Evolutionary conservation across 305 asterid species (phyloP), one percentile per base, ranked within the genome.

Genomic region (Fraxinus albicans): DNA sequence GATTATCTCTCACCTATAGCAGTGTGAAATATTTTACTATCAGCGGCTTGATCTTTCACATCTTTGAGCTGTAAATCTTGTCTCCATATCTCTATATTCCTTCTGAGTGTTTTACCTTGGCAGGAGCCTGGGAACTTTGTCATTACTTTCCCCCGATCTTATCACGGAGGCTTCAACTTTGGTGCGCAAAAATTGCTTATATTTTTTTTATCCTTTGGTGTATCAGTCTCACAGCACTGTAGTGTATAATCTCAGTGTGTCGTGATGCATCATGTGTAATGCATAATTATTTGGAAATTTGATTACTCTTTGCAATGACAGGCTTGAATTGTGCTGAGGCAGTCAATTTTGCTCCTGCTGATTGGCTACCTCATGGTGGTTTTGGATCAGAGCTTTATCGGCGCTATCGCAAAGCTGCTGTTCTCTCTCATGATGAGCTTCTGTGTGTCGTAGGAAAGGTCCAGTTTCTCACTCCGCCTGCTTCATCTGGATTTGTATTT

Each of bases 261-360:
- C 47, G 47, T 63, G 33, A 10, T 35, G 73, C 74, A 81, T 76
- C 67, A 67, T 35, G 3, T 58, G 25, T 21, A 65, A 65, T 6
- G n/a, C 40, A 69, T 31, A 69, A 29, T 27, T 70, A 50, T 74
- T 76, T 84, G 83, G 85, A 33, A 55, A 29, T 81, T 80, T 73
- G 77, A 80, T 77, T 29, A 53, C 79, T 85, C 82, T 83, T 86
- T 85, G 81, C 77, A 83, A 76, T 84, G 80, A 72, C 90, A 96
- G 98, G 99, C 80, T 88, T 96, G 87, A 96, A 96, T 84, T 96
- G 99, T 90, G 99, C 99, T 6, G 99, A 96, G 92, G 99, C 99
- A 76, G 99, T 96, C 86, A 96, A 96, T 87, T 96, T 96, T 86
- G 98, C 99, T 72, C 98, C 98, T 86, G 98, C 98, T 79, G 99